Evolutionary conservation across 1,139 yeast species (phyloP).

Genomic region (Yarrowia galli): DNA sequence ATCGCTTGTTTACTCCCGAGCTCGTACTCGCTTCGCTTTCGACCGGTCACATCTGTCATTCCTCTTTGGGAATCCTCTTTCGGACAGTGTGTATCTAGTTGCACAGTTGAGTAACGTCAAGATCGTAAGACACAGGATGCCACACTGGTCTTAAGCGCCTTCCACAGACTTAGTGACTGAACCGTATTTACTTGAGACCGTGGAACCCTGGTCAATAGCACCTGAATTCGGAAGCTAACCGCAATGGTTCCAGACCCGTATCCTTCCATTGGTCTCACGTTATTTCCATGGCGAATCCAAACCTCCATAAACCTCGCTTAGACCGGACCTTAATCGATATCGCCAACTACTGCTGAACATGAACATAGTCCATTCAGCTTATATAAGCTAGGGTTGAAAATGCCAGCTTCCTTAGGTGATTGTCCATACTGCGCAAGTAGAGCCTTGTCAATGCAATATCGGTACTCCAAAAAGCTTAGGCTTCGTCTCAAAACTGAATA

Average conservation of each 20-base stretch:
- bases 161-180: neutral
- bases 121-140: neutral
- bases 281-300: neutral
- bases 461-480: too few species aligned
- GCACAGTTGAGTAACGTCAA: neutral
- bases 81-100: neutral
- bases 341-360: too few species aligned
- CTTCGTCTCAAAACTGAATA: too few species aligned
- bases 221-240: neutral
- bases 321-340: neutral
- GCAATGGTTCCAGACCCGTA: slow-evolving; percentile 11
- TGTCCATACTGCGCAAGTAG: too few species aligned
- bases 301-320: neutral
- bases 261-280: neutral
- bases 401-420: neutral
- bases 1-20: neutral
- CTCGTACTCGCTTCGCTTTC: slow-evolving; percentile 3
- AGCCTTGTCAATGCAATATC: too few species aligned
- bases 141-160: too few species aligned
- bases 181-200: neutral
- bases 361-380: too few species aligned
- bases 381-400: neutral
- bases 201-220: neutral
- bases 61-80: neutral
- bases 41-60: neutral